A percentile compares a stretch with the other conserved stretches of the same genome.
Conservation (phyloP, 352 stramenopile species). For the Phytophthora citricola region DNA sequence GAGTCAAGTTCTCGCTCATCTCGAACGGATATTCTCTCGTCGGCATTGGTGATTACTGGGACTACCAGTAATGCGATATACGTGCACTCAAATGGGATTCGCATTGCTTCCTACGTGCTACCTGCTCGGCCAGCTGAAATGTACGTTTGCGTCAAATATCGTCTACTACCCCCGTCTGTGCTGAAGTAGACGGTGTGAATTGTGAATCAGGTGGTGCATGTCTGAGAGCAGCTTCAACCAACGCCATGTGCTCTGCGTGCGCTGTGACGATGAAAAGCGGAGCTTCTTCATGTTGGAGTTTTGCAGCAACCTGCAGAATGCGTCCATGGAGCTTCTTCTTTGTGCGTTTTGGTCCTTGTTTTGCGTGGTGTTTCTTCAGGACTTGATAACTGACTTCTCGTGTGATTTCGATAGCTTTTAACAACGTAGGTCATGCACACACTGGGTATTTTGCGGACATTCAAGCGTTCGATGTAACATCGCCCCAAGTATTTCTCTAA, state of each 20-base stretch:
- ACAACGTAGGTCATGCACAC: conserved; percentile 49
- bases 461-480: background rate
- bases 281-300: conserved; percentile 67
- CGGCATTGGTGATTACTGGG: conserved; percentile 50
- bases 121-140: conserved; percentile 45
- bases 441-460: conserved; percentile 37
- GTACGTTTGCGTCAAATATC: conserved; percentile 39
- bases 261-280: conserved; percentile 48
- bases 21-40: conserved; percentile 20
- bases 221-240: conserved; percentile 31
- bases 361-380: background rate
- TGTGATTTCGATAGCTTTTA: conserved; percentile 43
- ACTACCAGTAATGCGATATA: conserved; percentile 54
- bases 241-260: conserved; percentile 42
- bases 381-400: conserved; percentile 1
- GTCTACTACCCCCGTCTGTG: background rate
- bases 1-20: background rate
- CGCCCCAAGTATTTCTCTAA: conserved; percentile 51
- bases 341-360: conserved; percentile 35
- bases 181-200: conserved; percentile 3
- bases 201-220: conserved; percentile 30
- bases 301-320: conserved; percentile 30
- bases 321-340: conserved; percentile 51
- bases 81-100: conserved; percentile 53
- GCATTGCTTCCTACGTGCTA: conserved; percentile 55